Evolutionary conservation across 345 rosid genomes (phyloP).

Genomic region (Toxicodendron radicans): DNA sequence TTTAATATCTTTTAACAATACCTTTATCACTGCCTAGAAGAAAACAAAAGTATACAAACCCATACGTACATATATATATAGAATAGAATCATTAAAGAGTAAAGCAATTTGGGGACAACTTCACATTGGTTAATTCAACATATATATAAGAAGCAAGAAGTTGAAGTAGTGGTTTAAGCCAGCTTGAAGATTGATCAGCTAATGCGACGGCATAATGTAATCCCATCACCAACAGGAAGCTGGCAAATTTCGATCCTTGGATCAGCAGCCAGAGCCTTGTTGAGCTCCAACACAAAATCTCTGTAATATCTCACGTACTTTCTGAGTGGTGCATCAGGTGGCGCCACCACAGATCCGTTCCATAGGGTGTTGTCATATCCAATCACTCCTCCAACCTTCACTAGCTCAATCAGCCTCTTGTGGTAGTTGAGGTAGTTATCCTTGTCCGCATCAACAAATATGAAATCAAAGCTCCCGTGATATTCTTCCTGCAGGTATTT

Average conservation of each 20-base stretch:
- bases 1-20: too few relatives aligned
- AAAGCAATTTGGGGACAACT: too few relatives aligned
- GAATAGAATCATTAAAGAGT: too few relatives aligned
- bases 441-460: slow-evolving; percentile 97
- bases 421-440: slow-evolving; percentile 95
- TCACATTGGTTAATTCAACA: too few relatives aligned
- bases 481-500: slow-evolving; percentile 51
- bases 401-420: slow-evolving; percentile 76
- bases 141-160: too few relatives aligned
- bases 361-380: slow-evolving; percentile 98
- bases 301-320: slow-evolving; percentile 84
- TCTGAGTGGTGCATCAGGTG: slow-evolving; percentile 79
- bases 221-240: slow-evolving; percentile 95
- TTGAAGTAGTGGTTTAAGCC: too few relatives aligned
- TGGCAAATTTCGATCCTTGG: slow-evolving; percentile 93
- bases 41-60: too few relatives aligned
- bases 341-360: slow-evolving; percentile 91
- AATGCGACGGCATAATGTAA: slow-evolving; percentile 94
- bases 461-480: slow-evolving; percentile 78
- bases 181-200: slow-evolving; percentile 26
- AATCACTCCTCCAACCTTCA: slow-evolving; percentile 84
- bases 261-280: slow-evolving; percentile 94
- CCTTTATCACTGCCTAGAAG: too few relatives aligned
- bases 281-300: slow-evolving; percentile 87
- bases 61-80: too few relatives aligned